phyloP scores from a whole-genome alignment of 345 rosid species.

The Acer saccharum region DNA sequence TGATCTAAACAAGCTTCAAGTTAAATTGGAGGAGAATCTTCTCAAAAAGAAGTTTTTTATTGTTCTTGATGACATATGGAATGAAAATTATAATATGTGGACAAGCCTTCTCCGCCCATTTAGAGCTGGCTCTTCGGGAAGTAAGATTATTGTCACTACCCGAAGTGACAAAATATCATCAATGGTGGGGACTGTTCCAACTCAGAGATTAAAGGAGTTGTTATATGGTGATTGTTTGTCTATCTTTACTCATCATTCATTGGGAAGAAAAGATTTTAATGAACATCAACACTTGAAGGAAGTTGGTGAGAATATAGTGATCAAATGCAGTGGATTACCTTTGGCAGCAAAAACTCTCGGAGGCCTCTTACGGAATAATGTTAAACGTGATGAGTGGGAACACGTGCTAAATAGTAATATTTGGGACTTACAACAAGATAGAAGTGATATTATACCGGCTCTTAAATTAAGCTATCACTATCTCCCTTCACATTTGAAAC shows the following conservation, averaged over 20 bases:
- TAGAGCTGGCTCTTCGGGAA: not conserved
- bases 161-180: not conserved
- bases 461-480: slow-evolving; percentile 3
- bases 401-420: not conserved
- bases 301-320: slow-evolving; percentile 6
- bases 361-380: not conserved
- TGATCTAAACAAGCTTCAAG: slow-evolving; percentile 1
- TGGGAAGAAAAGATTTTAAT: not conserved
- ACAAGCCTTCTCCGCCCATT: not conserved
- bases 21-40: not conserved
- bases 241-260: not conserved
- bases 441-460: not conserved
- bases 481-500: not conserved
- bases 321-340: not conserved
- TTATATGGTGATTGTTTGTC: slow-evolving; percentile 6
- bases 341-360: not conserved
- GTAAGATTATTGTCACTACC: slow-evolving; percentile 7
- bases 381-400: not conserved
- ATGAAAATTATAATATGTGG: slow-evolving; percentile 5
- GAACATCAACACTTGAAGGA: not conserved
- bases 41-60: slow-evolving; percentile 17
- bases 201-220: not conserved
- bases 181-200: not conserved
- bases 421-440: not conserved
- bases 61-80: slow-evolving; percentile 35